These are phyloP conservation scores for Schizochytrium sp. DNA, from an alignment of 108 stramenopile species.

Conservation along the genomic window DNA sequence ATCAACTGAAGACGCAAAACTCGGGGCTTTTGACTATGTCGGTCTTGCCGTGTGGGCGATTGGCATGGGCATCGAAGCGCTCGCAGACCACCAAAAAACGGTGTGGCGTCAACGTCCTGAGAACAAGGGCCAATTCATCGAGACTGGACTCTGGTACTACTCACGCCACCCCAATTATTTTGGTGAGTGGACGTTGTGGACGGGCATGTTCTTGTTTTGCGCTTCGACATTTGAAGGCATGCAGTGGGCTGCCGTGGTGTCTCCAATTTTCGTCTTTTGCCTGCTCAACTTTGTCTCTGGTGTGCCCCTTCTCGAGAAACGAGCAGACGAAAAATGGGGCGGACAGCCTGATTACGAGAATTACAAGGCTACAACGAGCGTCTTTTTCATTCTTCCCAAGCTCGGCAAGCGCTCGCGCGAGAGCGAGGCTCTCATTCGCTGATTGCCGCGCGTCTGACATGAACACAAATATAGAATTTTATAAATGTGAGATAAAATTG, in stretches of 20 bases:
- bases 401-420: not conserved
- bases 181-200: slow-evolving; percentile 27
- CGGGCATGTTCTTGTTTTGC: not conserved
- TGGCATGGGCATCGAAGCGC: slow-evolving; percentile 19
- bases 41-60: not conserved
- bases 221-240: not conserved
- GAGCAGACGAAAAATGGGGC: slow-evolving; percentile 20
- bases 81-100: slow-evolving; percentile 22
- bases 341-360: slow-evolving; percentile 15
- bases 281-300: slow-evolving; percentile 20
- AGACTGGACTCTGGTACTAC: slow-evolving; percentile 20
- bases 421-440: not conserved
- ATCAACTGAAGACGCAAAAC: not conserved
- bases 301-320: slow-evolving; percentile 22
- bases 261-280: slow-evolving; percentile 17
- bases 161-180: slow-evolving; percentile 33
- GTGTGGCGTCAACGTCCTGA: not conserved
- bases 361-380: slow-evolving; percentile 9
- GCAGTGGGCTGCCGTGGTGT: not conserved
- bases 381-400: not conserved
- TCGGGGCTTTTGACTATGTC: not conserved
- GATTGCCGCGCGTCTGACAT: too few species aligned
- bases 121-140: slow-evolving; percentile 28
- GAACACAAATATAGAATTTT: too few species aligned
- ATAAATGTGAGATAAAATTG: too few species aligned